These are phyloP conservation scores for Flaveria bidentis DNA, from an alignment of 129 eudicot genomes.

Conservation along the genomic window DNA sequence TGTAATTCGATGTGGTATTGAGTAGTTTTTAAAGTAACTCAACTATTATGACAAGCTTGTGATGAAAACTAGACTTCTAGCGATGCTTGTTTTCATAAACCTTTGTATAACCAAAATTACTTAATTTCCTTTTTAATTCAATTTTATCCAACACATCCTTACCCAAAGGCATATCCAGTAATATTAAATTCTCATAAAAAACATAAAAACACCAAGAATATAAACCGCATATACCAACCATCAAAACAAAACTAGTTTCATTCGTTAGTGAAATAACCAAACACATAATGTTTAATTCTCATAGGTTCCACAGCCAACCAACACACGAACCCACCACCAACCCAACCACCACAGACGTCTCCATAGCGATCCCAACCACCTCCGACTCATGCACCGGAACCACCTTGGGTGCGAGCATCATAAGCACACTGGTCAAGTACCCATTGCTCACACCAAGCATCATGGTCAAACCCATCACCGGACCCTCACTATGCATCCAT, in stretches of 20 bases:
- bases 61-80: too few species aligned
- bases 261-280: neutral
- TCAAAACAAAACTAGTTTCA: neutral
- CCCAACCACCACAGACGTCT: conserved; percentile 35
- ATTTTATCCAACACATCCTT: too few species aligned
- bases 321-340: conserved; percentile 46
- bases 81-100: too few species aligned
- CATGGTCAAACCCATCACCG: conserved; percentile 35
- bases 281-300: neutral
- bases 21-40: too few species aligned
- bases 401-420: conserved; percentile 48
- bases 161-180: too few species aligned
- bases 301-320: conserved; percentile 47
- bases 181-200: too few species aligned
- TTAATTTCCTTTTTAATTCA: too few species aligned
- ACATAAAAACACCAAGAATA: too few species aligned
- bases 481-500: conserved; percentile 42
- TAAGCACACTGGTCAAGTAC: conserved; percentile 46
- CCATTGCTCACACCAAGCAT: conserved; percentile 48
- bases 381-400: conserved; percentile 45
- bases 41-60: too few species aligned
- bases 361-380: conserved; percentile 46
- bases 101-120: too few species aligned
- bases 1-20: too few species aligned
- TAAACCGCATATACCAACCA: too few species aligned